phyloP scores from a whole-genome alignment of 179 eudicot species.

The Corrigiola litoralis region DNA sequence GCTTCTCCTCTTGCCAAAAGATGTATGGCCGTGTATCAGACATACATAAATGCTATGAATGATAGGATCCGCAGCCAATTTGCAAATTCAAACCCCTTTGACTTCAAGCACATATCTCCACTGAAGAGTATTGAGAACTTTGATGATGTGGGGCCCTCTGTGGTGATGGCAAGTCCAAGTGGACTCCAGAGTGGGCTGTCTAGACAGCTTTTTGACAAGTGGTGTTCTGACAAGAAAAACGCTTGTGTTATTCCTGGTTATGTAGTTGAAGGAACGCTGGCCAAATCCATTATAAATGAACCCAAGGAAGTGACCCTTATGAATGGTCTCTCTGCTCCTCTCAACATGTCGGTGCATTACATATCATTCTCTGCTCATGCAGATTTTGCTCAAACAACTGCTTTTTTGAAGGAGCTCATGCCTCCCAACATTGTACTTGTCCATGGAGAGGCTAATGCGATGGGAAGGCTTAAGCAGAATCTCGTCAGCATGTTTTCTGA shows the following conservation, averaged over 20 bases:
- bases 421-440: conserved; percentile 90
- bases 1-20: conserved; percentile 94
- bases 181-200: conserved; percentile 96
- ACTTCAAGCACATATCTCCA: conserved; percentile 80
- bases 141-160: conserved; percentile 77
- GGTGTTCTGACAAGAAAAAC: conserved; percentile 90
- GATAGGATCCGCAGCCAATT: conserved; percentile 83
- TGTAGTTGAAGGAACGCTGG: conserved; percentile 83
- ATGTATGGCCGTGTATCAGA: conserved; percentile 93
- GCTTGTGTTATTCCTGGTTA: conserved; percentile 93
- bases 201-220: conserved; percentile 84
- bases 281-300: conserved; percentile 81
- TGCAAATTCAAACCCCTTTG: conserved; percentile 81
- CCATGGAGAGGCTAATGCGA: conserved; percentile 91
- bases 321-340: conserved; percentile 78
- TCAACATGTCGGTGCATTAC: conserved; percentile 83
- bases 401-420: conserved; percentile 80
- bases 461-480: conserved; percentile 92
- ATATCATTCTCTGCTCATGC: conserved; percentile 98
- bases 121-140: conserved; percentile 76
- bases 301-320: conserved; percentile 91
- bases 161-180: conserved; percentile 94
- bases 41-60: conserved; percentile 91
- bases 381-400: conserved; percentile 75
- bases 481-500: conserved; percentile 59